Conservation (phyloP, 169 alveolate species). For the Plasmodium billcollinsi region DNA sequence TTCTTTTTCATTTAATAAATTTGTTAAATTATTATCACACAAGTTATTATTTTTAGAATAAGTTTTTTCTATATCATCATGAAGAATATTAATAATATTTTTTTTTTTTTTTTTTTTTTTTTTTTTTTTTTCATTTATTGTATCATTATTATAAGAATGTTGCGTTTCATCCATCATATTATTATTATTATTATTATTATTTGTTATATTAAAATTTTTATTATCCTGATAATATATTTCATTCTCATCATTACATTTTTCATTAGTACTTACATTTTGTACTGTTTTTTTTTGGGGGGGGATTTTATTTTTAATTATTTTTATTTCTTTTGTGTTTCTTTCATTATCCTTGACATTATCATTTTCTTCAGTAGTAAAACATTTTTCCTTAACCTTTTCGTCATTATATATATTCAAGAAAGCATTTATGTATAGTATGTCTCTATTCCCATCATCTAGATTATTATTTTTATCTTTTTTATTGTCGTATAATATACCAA, state of each 20-base stretch:
- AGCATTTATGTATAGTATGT: conserved; percentile 58
- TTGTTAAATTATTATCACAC: no score
- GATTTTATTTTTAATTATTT: neutral
- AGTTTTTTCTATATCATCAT: no score
- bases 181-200: neutral
- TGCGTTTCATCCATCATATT: neutral
- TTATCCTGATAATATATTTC: neutral
- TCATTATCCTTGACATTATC: neutral
- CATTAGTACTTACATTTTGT: neutral
- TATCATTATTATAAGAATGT: neutral
- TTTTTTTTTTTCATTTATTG: neutral
- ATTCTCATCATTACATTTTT: neutral
- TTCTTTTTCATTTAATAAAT: no score
- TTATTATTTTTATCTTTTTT: conserved; percentile 1
- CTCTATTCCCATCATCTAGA: conserved; percentile 16
- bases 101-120: neutral
- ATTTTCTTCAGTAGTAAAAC: neutral
- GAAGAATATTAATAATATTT: neutral
- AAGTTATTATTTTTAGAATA: no score
- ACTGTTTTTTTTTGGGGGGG: conserved; percentile 1
- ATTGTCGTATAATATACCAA: neutral
- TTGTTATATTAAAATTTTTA: neutral
- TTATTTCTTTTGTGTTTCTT: neutral
- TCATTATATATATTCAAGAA: conserved; percentile 35
- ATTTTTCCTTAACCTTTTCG: neutral